These are phyloP conservation scores for Cryphonectria carpinicola DNA, from an alignment of 2,329 filamentous ascomycete genomes.

Conservation along the genomic window DNA sequence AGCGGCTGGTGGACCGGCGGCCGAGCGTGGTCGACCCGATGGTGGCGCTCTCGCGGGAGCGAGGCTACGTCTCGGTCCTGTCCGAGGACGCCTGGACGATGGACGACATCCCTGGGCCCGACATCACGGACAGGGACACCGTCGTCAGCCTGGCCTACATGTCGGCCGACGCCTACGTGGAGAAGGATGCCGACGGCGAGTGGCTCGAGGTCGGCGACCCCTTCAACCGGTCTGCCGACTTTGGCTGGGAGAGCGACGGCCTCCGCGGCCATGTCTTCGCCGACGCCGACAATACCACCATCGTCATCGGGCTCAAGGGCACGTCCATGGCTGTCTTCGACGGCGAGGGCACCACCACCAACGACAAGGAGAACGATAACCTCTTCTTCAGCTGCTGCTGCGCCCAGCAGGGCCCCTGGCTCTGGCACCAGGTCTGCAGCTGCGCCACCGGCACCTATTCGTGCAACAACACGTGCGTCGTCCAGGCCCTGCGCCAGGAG, in stretches of 20 bases:
- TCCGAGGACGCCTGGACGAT: constrained; percentile 79
- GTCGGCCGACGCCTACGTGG: constrained; percentile 86
- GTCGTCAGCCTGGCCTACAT: constrained; percentile 85
- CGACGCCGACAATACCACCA: constrained; percentile 81
- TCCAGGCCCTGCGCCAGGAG: constrained; percentile 74
- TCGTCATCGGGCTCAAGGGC: constrained; percentile 92
- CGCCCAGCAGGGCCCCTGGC: constrained; percentile 86
- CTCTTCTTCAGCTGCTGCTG: constrained; percentile 98
- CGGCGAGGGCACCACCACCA: constrained; percentile 94
- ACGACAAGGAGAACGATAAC: constrained; percentile 98
- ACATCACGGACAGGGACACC: constrained; percentile 83
- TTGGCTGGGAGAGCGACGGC: constrained; percentile 91
- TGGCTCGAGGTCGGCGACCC: constrained; percentile 81
- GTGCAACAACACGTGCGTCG: constrained; percentile 91
- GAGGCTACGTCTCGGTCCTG: constrained; percentile 69
- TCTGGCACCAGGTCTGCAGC: constrained; percentile 91
- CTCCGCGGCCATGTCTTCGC: constrained; percentile 91
- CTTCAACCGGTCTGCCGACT: constrained; percentile 86
- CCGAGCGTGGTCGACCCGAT: constrained; percentile 78
- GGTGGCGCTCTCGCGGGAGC: constrained; percentile 71
- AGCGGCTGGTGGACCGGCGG: constrained; percentile 79
- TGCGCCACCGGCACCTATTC: constrained; percentile 86
- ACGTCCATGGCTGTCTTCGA: constrained; percentile 91
- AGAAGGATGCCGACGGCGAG: constrained; percentile 70
- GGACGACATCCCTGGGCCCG: constrained; percentile 77